Evolutionary conservation across 257 asterid genomes (phyloP).

Genomic region (Solanum sejunctum): DNA sequence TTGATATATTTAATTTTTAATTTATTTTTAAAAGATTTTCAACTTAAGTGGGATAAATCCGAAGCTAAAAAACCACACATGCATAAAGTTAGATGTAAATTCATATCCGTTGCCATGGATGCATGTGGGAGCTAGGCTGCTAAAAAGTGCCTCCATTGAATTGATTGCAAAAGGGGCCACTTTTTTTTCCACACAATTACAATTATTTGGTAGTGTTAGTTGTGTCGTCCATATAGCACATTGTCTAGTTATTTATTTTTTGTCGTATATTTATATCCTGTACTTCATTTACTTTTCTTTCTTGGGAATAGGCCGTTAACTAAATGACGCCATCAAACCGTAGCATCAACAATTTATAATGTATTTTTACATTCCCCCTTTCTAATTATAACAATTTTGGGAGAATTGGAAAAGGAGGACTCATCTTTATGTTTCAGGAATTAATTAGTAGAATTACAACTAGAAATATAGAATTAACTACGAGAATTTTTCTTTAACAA

Average conservation of each 20-base stretch:
- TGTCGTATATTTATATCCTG: neutral
- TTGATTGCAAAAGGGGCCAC: neutral
- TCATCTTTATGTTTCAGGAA: neutral
- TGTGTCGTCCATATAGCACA: neutral
- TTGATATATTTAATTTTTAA: too few species aligned
- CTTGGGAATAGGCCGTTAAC: neutral
- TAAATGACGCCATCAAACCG: neutral
- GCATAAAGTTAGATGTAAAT: neutral
- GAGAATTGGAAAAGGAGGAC: neutral
- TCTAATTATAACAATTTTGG: neutral
- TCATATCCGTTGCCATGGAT: neutral
- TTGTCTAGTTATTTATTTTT: neutral
- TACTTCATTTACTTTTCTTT: neutral
- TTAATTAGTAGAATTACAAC: neutral
- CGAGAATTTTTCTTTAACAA: neutral
- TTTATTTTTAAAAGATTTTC: too few species aligned
- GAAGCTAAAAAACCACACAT: neutral
- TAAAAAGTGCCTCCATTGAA: neutral
- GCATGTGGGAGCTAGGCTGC: constrained; percentile 4
- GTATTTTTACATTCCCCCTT: neutral
- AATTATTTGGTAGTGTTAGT: neutral
- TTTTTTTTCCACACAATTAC: neutral
- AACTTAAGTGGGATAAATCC: too few species aligned
- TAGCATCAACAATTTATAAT: neutral
- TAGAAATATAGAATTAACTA: too few species aligned